These are phyloP conservation scores for Solanum acaule DNA, from an alignment of 257 asterid species.

Conservation along the genomic window DNA sequence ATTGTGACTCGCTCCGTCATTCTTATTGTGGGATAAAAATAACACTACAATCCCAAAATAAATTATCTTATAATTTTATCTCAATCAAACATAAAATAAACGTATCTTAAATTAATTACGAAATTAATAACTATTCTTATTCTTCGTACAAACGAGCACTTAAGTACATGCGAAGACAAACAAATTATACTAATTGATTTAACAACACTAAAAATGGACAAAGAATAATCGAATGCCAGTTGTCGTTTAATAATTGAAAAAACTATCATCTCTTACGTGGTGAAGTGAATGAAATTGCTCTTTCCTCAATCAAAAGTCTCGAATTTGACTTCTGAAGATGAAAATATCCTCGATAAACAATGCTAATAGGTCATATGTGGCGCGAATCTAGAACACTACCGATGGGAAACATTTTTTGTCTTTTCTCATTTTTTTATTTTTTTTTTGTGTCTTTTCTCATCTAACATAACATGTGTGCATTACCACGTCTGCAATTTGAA, in stretches of 20 bases:
- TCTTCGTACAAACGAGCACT: not conserved
- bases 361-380: too few relatives aligned
- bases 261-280: too few relatives aligned
- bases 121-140: not conserved
- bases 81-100: not conserved
- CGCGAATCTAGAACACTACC: too few relatives aligned
- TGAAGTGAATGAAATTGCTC: rapidly evolving
- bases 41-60: rapidly evolving
- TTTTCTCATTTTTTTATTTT: too few relatives aligned
- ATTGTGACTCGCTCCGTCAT: not conserved
- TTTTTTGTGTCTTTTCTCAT: not conserved
- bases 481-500: not conserved
- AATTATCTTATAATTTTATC: not conserved
- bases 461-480: not conserved
- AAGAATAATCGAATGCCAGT: not conserved
- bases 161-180: not conserved
- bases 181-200: not conserved
- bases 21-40: not conserved
- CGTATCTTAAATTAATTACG: not conserved
- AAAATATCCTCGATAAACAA: too few relatives aligned
- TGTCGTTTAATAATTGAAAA: not conserved
- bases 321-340: too few relatives aligned
- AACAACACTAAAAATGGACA: not conserved
- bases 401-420: too few relatives aligned
- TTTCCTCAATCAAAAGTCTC: too few relatives aligned